Evolutionary conservation across 208 protist genomes (phyloP).

Genomic region (Trypanosoma conorhini): DNA sequence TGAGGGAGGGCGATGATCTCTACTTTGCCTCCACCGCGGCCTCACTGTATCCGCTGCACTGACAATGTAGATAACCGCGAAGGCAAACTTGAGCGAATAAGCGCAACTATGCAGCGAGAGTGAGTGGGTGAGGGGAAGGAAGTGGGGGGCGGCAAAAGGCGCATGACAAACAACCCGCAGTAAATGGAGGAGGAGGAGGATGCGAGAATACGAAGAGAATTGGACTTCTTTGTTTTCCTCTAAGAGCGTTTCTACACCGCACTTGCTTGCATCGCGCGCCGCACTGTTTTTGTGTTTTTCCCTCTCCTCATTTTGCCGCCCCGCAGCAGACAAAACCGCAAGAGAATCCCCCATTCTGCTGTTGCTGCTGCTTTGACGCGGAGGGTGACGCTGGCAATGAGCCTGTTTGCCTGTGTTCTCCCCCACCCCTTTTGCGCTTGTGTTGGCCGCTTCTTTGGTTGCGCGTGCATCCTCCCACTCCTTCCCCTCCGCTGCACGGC

Average conservation of each 20-base stretch:
- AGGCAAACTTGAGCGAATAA: not conserved
- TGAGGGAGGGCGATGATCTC: not conserved
- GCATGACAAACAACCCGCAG: not conserved
- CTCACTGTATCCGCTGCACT: not conserved
- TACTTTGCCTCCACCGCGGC: not conserved
- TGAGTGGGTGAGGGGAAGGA: not conserved
- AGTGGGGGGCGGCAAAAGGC: not conserved
- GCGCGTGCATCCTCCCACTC: not conserved
- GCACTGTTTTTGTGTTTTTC: not conserved
- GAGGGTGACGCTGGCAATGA: not conserved
- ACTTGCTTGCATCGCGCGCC: not conserved
- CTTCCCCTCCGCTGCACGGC: not conserved
- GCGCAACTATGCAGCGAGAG: not conserved
- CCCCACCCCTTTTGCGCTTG: not conserved
- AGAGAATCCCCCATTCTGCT: not conserved
- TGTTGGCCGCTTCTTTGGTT: not conserved
- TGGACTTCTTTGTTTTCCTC: not conserved
- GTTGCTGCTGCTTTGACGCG: not conserved
- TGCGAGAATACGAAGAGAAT: not conserved
- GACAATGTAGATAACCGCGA: not conserved
- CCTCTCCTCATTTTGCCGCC: not conserved
- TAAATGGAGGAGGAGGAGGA: not conserved
- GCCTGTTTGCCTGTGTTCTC: not conserved
- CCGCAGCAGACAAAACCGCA: not conserved
- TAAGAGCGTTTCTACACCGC: not conserved